Conservation (phyloP, 2,329 filamentous ascomycete species). For the Ophiostoma pallidulum region DNA sequence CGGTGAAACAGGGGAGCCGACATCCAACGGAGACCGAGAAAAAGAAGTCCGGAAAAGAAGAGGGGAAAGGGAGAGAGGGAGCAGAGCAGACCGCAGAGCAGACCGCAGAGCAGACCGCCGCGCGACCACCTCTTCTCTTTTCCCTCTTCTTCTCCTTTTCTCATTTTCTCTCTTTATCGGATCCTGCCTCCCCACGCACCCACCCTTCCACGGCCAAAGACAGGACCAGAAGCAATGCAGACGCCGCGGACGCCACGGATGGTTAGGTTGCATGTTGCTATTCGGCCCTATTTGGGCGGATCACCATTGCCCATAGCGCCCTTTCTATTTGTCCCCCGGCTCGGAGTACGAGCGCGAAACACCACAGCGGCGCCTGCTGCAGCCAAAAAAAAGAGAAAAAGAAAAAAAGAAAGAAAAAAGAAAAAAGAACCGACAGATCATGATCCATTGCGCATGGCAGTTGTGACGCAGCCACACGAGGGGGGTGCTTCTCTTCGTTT, state of each 20-base stretch:
- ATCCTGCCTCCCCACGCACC: too few relatives aligned
- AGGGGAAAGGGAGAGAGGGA: too few relatives aligned
- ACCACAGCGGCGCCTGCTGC: neutral
- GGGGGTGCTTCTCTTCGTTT: neutral
- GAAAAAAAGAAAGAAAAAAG: too few relatives aligned
- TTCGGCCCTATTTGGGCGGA: conserved; percentile 19
- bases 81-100: too few relatives aligned
- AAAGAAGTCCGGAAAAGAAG: neutral
- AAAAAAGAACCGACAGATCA: too few relatives aligned
- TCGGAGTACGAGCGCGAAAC: neutral
- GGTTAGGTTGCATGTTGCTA: conserved; percentile 17
- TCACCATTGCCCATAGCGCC: conserved; percentile 8
- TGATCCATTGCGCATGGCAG: too few relatives aligned
- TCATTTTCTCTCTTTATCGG: too few relatives aligned
- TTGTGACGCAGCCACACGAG: too few relatives aligned
- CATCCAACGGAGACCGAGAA: too few relatives aligned
- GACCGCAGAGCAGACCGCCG: too few relatives aligned
- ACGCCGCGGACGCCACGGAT: conserved; percentile 11
- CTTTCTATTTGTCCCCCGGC: conserved; percentile 10
- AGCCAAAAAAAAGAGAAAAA: neutral
- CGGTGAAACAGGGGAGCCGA: neutral
- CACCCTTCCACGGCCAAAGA: neutral
- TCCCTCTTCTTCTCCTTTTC: too few relatives aligned
- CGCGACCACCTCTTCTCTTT: neutral
- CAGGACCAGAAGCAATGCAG: too few relatives aligned